Evolutionary conservation across 768 basidiomycete species (phyloP), one percentile per base, ranked within the genome.

Genomic region (Gelatoporia subvermispora): DNA sequence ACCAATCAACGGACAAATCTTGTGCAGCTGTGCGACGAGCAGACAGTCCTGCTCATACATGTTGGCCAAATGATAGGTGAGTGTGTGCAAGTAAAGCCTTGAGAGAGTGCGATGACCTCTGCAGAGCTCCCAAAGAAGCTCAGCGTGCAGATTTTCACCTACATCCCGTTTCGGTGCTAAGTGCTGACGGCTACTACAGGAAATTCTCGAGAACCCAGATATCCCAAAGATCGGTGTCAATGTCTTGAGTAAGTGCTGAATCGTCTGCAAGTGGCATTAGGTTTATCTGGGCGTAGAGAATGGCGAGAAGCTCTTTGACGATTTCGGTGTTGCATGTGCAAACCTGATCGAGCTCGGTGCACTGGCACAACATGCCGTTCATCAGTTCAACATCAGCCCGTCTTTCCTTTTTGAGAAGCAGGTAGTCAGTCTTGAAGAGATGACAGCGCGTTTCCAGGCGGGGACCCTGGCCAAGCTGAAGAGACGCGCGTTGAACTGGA

Each of bases 401-500:
- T n/a, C n/a, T n/a, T n/a, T n/a, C n/a, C n/a, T 56, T 17, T 69
- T 68, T 55, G 64, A 61, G 17, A 66, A 73, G 3, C 54, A 62
- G 1, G 66, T 77, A 15, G 75, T 76, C 41, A 65, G 67, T 35
- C 69, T 78, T 3, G 68, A 67, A 24, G 67, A 62, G 39, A 67
- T 78, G 60, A 72, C 75, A 0, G 68, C 64, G 18, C 65, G 58
- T 56, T 78, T 76, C 50, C 65, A 67, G 22, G 50, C 50, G 21
- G 68, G 57, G 49, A 65, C 64, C 2, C 63, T 78, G 35, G 59
- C 58, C 42, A 79, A 78, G 57, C 73, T 71, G 17, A 64, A 61
- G 41, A 75, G 70, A n/a, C 69, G 78, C 24, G 71, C 57, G 36
- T 66, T 72, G 38, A 70, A 78, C 50, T 78, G 77, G 77, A 73